Evolutionary conservation across 495 filamentous ascomycete species (phyloP).

Genomic region (Lophium mytilinum): DNA sequence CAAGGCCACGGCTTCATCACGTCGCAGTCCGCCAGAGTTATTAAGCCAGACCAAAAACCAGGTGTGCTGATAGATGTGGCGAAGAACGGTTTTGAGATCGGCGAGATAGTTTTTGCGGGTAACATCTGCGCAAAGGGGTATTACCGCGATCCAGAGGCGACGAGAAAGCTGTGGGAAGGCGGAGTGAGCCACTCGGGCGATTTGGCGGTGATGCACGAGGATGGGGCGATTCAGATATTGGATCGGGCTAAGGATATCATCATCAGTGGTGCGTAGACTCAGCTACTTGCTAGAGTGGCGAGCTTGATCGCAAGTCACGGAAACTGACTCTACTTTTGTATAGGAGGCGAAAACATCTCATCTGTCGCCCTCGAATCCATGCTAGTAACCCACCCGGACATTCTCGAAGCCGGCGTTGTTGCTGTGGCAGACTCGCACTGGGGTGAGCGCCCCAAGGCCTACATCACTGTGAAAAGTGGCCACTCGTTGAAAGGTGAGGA

Average conservation of each 20-base stretch:
- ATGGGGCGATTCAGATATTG: slow-evolving; percentile 84
- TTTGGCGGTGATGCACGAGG: slow-evolving; percentile 82
- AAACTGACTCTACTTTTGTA: not conserved
- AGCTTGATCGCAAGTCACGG: not conserved
- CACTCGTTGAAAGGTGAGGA: slow-evolving; percentile 55
- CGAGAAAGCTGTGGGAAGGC: slow-evolving; percentile 76
- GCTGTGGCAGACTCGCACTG: slow-evolving; percentile 85
- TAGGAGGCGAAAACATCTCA: slow-evolving; percentile 94
- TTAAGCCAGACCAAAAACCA: slow-evolving; percentile 66
- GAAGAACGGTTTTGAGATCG: slow-evolving; percentile 79
- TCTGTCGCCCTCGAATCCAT: slow-evolving; percentile 86
- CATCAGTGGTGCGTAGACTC: slow-evolving; percentile 65
- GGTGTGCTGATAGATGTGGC: slow-evolving; percentile 65
- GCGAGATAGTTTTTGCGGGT: slow-evolving; percentile 82
- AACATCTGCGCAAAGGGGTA: slow-evolving; percentile 93
- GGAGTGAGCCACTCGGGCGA: slow-evolving; percentile 86
- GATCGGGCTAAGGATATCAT: slow-evolving; percentile 97
- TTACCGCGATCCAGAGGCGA: slow-evolving; percentile 83
- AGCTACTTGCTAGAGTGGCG: too few species aligned
- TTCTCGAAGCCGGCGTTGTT: slow-evolving; percentile 87
- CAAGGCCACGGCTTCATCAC: slow-evolving; percentile 93
- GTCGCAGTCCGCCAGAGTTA: slow-evolving; percentile 68
- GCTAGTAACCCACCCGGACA: slow-evolving; percentile 80
- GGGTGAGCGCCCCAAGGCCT: slow-evolving; percentile 93
- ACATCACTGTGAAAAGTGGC: slow-evolving; percentile 67